phyloP scores from a whole-genome alignment of 176 grass and related monocot genomes.

The Oryza coarctata region DNA sequence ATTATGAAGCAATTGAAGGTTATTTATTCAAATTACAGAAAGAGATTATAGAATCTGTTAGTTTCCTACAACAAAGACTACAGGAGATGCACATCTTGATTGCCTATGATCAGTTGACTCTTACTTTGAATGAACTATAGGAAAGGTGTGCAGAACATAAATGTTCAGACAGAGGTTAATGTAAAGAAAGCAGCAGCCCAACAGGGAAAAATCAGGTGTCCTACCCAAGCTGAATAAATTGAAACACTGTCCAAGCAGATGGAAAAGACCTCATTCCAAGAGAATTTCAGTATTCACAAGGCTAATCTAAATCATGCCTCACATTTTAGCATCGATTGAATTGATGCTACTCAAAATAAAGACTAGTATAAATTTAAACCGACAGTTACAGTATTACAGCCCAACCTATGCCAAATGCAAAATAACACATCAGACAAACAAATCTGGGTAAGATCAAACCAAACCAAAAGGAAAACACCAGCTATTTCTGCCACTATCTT shows the following conservation, averaged over 20 bases:
- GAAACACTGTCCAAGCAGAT: not conserved
- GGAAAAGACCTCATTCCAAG: slow-evolving; percentile 7
- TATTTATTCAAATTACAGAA: not conserved
- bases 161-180: not conserved
- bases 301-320: slow-evolving; percentile 14
- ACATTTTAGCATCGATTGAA: not conserved
- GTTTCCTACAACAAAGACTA: not conserved
- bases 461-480: not conserved
- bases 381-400: not conserved
- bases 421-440: not conserved
- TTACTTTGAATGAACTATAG: slow-evolving; percentile 2
- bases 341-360: not conserved
- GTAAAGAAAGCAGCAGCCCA: not conserved
- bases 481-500: not conserved
- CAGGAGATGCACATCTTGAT: not conserved
- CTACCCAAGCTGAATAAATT: not conserved
- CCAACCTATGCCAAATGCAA: slow-evolving; percentile 4
- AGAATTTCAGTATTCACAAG: slow-evolving; percentile 16
- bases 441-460: slow-evolving; percentile 14
- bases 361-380: not conserved
- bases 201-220: slow-evolving; percentile 3
- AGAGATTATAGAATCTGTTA: not conserved
- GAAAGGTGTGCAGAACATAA: not conserved
- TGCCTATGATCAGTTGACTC: not conserved
- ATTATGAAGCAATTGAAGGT: not conserved